Evolutionary conservation across 1,139 yeast genomes (phyloP).

Genomic region (Suhomyces atakaporum): DNA sequence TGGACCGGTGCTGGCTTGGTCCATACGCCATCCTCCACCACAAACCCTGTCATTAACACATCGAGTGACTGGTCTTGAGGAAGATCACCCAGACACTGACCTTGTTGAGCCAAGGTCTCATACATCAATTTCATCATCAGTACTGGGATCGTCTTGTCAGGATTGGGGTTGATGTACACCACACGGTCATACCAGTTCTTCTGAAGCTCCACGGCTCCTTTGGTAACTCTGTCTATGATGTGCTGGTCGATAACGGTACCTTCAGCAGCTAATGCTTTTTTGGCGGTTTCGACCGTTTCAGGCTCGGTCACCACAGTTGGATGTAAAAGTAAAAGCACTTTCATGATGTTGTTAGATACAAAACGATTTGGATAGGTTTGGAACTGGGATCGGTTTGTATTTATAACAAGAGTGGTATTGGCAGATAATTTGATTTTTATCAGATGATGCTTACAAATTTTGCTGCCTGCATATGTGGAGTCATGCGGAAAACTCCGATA

Average conservation of each 20-base stretch:
- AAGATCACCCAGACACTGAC: conserved; percentile 54
- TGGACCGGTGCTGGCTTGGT: conserved; percentile 42
- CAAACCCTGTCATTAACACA: conserved; percentile 65
- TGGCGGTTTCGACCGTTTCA: conserved; percentile 42
- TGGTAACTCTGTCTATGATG: conserved; percentile 69
- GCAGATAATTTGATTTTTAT: conserved; percentile 8
- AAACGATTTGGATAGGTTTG: too few relatives aligned
- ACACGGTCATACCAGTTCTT: conserved; percentile 49
- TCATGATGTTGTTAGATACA: too few relatives aligned
- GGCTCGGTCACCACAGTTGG: conserved; percentile 73
- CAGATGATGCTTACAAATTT: conserved; percentile 12
- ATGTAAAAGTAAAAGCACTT: conserved; percentile 59
- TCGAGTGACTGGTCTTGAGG: conserved; percentile 54
- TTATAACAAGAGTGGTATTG: neutral
- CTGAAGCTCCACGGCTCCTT: conserved; percentile 52
- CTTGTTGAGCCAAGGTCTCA: conserved; percentile 46
- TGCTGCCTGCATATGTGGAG: conserved; percentile 4
- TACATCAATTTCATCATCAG: conserved; percentile 44
- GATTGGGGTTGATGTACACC: conserved; percentile 61
- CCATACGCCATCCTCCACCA: conserved; percentile 47
- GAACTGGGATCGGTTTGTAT: neutral
- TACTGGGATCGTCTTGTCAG: conserved; percentile 44
- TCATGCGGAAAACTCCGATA: conserved; percentile 7
- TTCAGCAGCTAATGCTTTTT: conserved; percentile 29
- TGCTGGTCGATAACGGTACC: conserved; percentile 51